Percentiles rank a stretch among this genome's conserved stretches.
Conservation (phyloP, 768 basidiomycete genomes). For the Lactarius trivialis region DNA sequence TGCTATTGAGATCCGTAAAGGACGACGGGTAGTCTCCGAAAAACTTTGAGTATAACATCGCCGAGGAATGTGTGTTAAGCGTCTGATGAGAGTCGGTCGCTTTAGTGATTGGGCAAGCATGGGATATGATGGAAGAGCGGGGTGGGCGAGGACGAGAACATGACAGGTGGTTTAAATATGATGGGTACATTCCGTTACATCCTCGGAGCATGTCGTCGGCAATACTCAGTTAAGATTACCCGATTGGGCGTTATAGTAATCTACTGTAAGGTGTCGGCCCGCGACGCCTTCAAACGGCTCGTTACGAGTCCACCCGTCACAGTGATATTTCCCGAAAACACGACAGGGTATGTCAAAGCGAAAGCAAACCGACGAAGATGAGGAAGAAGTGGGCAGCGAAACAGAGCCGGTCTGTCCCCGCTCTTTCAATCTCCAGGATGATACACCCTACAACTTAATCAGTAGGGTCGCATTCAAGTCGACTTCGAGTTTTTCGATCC, state of each 20-base stretch:
- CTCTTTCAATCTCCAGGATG: conserved; percentile 16
- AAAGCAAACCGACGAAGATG: conserved; percentile 36
- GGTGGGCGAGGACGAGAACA: neutral
- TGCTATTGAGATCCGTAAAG: conserved; percentile 10
- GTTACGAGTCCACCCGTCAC: no score
- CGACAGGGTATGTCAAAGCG: conserved; percentile 43
- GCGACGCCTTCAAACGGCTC: no score
- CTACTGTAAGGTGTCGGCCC: no score
- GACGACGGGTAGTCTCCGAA: neutral
- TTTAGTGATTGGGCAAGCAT: conserved; percentile 2
- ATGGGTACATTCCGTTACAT: no score
- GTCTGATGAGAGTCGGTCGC: neutral
- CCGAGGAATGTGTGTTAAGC: neutral
- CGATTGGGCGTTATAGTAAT: no score
- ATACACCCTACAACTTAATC: conserved; percentile 13
- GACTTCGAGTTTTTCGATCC: conserved; percentile 94
- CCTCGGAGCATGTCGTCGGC: no score
- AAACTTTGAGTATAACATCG: neutral
- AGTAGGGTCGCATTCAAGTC: conserved; percentile 69
- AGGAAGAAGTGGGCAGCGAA: conserved; percentile 34
- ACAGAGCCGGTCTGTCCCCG: conserved; percentile 37
- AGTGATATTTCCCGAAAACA: neutral
- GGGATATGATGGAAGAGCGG: neutral
- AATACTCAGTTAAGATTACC: no score
- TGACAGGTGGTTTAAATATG: neutral